Base-by-base conservation (phyloP, 371 early-diverging fungal species). In the Saksenaea vasiformis region DNA sequence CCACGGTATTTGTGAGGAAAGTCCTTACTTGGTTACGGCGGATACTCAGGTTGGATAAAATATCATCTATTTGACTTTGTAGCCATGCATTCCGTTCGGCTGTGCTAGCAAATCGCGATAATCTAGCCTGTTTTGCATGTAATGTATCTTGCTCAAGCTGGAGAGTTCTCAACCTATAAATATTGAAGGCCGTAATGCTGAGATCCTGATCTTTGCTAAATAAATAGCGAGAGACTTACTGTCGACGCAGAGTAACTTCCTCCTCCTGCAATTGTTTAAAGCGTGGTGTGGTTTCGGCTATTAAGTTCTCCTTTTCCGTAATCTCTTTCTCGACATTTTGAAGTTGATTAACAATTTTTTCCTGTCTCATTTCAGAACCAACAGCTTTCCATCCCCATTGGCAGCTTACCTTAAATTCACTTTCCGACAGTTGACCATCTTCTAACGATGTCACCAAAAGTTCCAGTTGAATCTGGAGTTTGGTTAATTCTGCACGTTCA, bases 41-140 rank as follows among this genome's bases (percentile, higher is more conserved):
- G 1, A 72, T 53, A 1, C 51, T 69, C 24, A 85, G 56, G 2
- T 90, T 82, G 2, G 65, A 56, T 44, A 85, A 71, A 14, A 94
- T 79, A 13, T 87, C 81, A 1, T 70, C 61, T 56, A 95, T 90
- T 69, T 95, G 92, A 11, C 63, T 65, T 4, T 74, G 75, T 24
- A 98, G 71, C 88, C 90, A 95, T 2, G 64, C 63, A 66, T 96
- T 94, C 37, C 96, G 90, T 38, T 93, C 91, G 0, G 62, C 69
- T 58, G 87, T 84, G 64, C 71, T 87, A 10, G 65, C 28, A 70
- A 95, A 96, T 66, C 91, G 91, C 3, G 87, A 79, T 5, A 88
- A 79, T 15, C 96, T 88, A 4, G 94, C 94, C 69, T 94, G 94
- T 69, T 93, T 95, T 28, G 91, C 86, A 68, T 89, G 84, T 7